Percentiles rank a stretch among this genome's conserved stretches.
Conservation (phyloP, 2,329 filamentous ascomycete species). For the Aspergillus sp. region DNA sequence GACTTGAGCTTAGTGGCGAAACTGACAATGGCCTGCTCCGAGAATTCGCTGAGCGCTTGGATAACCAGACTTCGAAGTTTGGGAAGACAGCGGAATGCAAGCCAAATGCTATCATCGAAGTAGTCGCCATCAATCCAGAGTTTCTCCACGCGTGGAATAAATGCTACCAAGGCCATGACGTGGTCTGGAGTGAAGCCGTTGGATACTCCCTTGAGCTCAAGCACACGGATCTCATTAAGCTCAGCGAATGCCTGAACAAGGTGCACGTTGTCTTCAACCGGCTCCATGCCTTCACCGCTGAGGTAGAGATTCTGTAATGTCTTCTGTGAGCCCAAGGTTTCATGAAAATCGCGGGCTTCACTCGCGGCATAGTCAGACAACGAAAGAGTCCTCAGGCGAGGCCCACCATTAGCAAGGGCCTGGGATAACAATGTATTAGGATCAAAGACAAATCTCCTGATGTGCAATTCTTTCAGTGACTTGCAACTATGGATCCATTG, state of each 20-base stretch:
- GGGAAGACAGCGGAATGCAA: slow-evolving; percentile 19
- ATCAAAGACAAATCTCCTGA: slow-evolving; percentile 48
- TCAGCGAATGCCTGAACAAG: slow-evolving; percentile 24
- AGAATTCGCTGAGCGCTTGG: slow-evolving; percentile 29
- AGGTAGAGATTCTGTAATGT: slow-evolving; percentile 23
- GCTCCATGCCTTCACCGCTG: slow-evolving; percentile 22
- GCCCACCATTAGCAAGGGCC: slow-evolving; percentile 16
- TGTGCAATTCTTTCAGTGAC: slow-evolving; percentile 43
- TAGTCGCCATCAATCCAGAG: slow-evolving; percentile 27
- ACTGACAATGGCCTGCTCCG: slow-evolving; percentile 22
- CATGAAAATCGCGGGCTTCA: slow-evolving; percentile 19
- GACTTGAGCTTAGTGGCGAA: slow-evolving; percentile 24
- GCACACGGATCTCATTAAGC: slow-evolving; percentile 22
- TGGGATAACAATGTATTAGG: slow-evolving; percentile 28
- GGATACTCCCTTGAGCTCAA: slow-evolving; percentile 29
- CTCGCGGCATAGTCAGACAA: slow-evolving; percentile 22
- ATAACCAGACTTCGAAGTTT: slow-evolving; percentile 23
- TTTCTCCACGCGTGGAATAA: slow-evolving; percentile 24
- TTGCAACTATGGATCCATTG: slow-evolving; percentile 52
- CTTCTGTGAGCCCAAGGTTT: slow-evolving; percentile 19
- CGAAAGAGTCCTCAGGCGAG: slow-evolving; percentile 23
- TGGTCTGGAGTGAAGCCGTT: slow-evolving; percentile 26
- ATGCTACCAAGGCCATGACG: slow-evolving; percentile 20
- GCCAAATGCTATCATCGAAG: slow-evolving; percentile 22
- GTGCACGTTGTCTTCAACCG: slow-evolving; percentile 18